A percentile compares a stretch with the other conserved stretches of the same genome.
phyloP scores from a whole-genome alignment of 352 stramenopile genomes.

The Globisporangium lucens region DNA sequence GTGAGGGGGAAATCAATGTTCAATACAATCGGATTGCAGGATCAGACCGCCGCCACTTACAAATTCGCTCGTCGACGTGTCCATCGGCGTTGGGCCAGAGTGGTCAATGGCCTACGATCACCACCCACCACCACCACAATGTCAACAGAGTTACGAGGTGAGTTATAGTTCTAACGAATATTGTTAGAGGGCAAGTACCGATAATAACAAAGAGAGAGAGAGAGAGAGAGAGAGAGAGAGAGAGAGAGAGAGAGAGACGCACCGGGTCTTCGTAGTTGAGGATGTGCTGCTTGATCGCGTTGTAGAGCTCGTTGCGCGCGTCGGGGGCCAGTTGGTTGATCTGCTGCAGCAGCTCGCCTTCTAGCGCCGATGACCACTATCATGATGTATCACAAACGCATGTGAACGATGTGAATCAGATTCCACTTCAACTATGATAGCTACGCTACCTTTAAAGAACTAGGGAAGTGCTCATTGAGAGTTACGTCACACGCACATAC shows the following conservation, averaged over 20 bases:
- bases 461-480: not conserved
- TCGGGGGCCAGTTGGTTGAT: conserved; percentile 60
- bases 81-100: conserved; percentile 45
- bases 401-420: not conserved
- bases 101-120: conserved; percentile 53
- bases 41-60: conserved; percentile 29
- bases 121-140: not conserved
- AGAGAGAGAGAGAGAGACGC: conserved; percentile 7
- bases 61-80: conserved; percentile 63
- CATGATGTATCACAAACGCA: not conserved
- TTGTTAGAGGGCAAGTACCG: not conserved
- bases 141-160: not conserved
- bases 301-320: conserved; percentile 57
- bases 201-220: not conserved
- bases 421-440: not conserved
- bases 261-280: conserved; percentile 78
- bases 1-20: not conserved
- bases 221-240: no score
- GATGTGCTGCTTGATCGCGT: conserved; percentile 66
- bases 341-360: conserved; percentile 67
- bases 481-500: conserved; percentile 12
- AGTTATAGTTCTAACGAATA: not conserved
- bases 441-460: not conserved
- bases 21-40: not conserved
- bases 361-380: conserved; percentile 71